Evolutionary conservation across 257 asterid species (phyloP), one percentile per base, ranked within the genome.

Genomic region (Solanum bulbocastanum): DNA sequence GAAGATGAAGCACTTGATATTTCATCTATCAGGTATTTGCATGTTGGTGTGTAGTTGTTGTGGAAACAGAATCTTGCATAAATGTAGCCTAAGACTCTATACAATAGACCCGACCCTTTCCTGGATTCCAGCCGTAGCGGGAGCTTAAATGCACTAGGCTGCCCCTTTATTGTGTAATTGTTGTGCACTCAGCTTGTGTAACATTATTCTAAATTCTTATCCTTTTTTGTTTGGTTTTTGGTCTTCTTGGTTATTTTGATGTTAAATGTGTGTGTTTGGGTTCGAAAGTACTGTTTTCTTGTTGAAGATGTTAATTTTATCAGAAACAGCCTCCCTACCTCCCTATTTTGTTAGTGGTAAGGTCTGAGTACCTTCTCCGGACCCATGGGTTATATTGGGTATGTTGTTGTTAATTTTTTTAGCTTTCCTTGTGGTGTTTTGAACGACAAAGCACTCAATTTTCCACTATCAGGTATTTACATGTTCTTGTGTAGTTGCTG

Each of bases 1-100:
- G 96, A 91, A 56, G 99, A 94, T 44, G 94, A 91, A 85, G 95
- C 95, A 49, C 98, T 96, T 35, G 94, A 95, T 84, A 90, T 95
- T 72, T 91, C 95, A 56, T 83, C 90, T 27, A 83, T 97, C 56
- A 93, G 91, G 99, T 95, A 88, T 87, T 87, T 83, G 84, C 36
- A 71, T 7, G 13, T 23, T 44, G 5, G 20, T 42, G 44, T 35
- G 76, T 25, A 66, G 60, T 52, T 52, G 71, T 56, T 3, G 65
- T 56, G 65, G n/a, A 18, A 56, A 18, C 10, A 56, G 11, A 20
- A 16, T 56, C 65, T 56, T 16, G 4, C n/a, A 56, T 18, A 18
- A 20, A 56, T 56, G 4, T n/a, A 62, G 71, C 4, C 8, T 62
- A 62, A 62, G 16, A n/a, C 71, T 2, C 16, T n/a, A 27, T 10